These are phyloP conservation scores for Pythium guiyangense DNA, from an alignment of 352 stramenopile species.

Conservation along the genomic window DNA sequence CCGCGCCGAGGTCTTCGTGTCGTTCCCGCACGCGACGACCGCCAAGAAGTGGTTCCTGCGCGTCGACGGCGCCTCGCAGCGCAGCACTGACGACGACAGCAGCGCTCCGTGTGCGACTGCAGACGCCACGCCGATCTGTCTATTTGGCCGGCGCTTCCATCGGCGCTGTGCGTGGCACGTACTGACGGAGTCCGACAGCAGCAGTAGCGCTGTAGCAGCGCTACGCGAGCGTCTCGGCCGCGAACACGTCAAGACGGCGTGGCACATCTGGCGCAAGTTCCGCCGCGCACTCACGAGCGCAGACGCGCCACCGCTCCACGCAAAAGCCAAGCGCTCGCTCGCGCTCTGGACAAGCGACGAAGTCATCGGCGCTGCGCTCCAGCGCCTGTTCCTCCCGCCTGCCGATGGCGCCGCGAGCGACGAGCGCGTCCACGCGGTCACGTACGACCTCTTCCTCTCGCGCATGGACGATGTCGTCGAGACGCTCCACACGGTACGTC, in stretches of 20 bases:
- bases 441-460: conserved; percentile 38
- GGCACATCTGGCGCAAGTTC: conserved; percentile 73
- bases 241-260: conserved; percentile 65
- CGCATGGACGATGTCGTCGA: conserved; percentile 39
- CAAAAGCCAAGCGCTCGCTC: conserved; percentile 50
- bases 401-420: neutral
- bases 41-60: conserved; percentile 80
- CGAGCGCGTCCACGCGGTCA: conserved; percentile 19
- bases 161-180: conserved; percentile 58
- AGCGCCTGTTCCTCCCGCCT: conserved; percentile 24
- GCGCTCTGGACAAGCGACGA: conserved; percentile 63
- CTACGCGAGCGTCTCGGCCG: conserved; percentile 44
- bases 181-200: conserved; percentile 9
- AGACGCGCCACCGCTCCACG: conserved; percentile 17
- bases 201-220: neutral
- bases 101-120: no score
- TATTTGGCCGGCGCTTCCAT: conserved; percentile 58
- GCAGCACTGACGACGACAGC: conserved; percentile 1
- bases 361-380: conserved; percentile 42
- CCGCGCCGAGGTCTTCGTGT: conserved; percentile 54
- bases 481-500: conserved; percentile 37
- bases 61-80: conserved; percentile 6
- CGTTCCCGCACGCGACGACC: conserved; percentile 59
- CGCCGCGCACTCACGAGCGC: conserved; percentile 18
- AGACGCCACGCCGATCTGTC: conserved; percentile 24